These are phyloP conservation scores for Globisporangium carolinianum DNA, from an alignment of 352 stramenopile genomes.

Conservation along the genomic window DNA sequence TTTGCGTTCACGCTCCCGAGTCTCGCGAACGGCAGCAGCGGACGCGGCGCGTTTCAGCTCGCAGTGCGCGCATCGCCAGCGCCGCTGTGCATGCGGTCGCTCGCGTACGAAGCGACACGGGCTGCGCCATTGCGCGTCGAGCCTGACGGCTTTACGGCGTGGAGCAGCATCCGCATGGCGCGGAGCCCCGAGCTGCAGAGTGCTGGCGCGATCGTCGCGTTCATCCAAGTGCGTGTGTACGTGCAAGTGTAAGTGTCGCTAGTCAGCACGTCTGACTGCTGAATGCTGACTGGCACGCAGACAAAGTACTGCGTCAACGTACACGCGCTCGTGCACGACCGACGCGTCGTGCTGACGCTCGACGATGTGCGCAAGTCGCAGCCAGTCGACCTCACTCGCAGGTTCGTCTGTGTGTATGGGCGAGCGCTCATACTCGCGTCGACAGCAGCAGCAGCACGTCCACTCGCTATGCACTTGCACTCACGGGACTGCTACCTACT, in stretches of 20 bases:
- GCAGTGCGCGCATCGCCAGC: background rate
- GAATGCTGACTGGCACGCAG: background rate
- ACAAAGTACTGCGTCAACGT: slow-evolving; percentile 10
- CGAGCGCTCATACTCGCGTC: too few relatives aligned
- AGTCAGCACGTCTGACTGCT: background rate
- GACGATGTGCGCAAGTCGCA: background rate
- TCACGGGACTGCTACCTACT: background rate
- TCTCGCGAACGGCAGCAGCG: slow-evolving; percentile 5
- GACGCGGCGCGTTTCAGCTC: slow-evolving; percentile 6
- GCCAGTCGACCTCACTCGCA: slow-evolving; percentile 1
- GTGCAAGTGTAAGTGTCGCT: background rate
- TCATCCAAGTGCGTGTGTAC: slow-evolving; percentile 21
- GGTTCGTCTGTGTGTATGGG: background rate
- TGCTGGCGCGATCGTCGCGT: slow-evolving; percentile 17
- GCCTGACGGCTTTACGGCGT: slow-evolving; percentile 25
- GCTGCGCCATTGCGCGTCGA: slow-evolving; percentile 18
- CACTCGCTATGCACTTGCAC: too few relatives aligned
- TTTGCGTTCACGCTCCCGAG: slow-evolving; percentile 8
- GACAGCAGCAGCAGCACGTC: too few relatives aligned
- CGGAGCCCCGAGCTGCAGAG: slow-evolving; percentile 16
- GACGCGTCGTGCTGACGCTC: slow-evolving; percentile 2
- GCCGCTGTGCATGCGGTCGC: slow-evolving; percentile 15
- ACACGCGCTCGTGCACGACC: slow-evolving; percentile 10
- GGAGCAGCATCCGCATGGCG: slow-evolving; percentile 28
- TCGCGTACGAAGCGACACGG: slow-evolving; percentile 23